phyloP scores from a whole-genome alignment of 2,329 filamentous ascomycete species.

The Pseudogymnoascus sp. region DNA sequence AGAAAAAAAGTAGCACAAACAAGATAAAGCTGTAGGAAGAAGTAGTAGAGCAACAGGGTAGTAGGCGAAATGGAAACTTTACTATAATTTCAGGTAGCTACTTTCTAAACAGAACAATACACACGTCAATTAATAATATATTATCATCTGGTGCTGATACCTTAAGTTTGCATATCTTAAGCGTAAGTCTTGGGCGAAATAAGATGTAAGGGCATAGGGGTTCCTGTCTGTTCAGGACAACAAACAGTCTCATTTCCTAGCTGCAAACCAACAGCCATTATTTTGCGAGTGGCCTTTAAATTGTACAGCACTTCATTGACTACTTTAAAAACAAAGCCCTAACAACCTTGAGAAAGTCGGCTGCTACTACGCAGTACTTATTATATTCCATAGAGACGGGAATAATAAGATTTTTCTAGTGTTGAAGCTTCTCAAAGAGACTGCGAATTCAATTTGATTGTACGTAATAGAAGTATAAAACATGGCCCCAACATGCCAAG shows the following conservation, averaged over 20 bases:
- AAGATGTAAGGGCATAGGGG: neutral
- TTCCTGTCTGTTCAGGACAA: neutral
- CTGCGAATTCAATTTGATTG: neutral
- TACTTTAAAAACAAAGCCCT: neutral
- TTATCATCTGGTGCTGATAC: neutral
- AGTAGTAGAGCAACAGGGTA: too few species aligned
- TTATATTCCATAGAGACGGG: neutral
- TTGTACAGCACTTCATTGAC: neutral
- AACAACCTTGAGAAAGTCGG: neutral
- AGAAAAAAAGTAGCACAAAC: too few species aligned
- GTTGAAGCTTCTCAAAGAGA: neutral
- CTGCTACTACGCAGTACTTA: neutral
- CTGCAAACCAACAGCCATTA: neutral
- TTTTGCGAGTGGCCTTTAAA: neutral
- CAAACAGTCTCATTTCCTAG: neutral
- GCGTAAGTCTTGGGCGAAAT: neutral
- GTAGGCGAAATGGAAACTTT: too few species aligned
- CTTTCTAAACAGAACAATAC: too few species aligned
- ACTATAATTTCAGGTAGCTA: too few species aligned
- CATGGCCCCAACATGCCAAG: neutral
- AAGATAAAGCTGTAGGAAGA: too few species aligned
- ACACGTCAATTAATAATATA: neutral
- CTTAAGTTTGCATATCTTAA: neutral
- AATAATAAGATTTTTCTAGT: neutral
- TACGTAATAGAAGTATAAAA: neutral